Evolutionary conservation across 2,329 filamentous ascomycete genomes (phyloP).

Genomic region (Sporothrix globosa): DNA sequence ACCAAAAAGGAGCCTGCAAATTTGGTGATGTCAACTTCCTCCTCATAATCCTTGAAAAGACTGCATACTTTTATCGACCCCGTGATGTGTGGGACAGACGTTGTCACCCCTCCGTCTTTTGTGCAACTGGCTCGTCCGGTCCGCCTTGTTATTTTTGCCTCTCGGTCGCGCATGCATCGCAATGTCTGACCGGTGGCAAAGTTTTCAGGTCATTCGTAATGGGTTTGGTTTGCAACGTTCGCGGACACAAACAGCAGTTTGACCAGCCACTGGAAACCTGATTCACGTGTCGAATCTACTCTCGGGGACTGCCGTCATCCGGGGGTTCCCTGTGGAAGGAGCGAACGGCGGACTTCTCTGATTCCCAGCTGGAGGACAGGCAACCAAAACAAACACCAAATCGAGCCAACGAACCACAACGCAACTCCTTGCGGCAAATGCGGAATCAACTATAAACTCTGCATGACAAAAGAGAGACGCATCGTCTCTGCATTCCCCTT

Average conservation of each 20-base stretch:
- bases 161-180: conserved; percentile 3
- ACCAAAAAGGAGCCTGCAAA: not conserved
- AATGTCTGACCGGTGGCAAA: conserved; percentile 12
- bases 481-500: not conserved
- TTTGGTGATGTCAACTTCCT: not conserved
- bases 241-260: too few relatives aligned
- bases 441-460: conserved; percentile 14
- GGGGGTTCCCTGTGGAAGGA: not conserved
- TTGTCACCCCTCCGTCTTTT: not conserved
- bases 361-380: not conserved
- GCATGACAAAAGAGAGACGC: conserved; percentile 12
- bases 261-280: not conserved
- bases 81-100: not conserved
- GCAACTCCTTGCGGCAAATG: not conserved
- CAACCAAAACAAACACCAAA: not conserved
- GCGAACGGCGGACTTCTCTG: not conserved
- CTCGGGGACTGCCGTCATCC: conserved; percentile 18
- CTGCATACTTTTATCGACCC: not conserved
- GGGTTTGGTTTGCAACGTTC: not conserved
- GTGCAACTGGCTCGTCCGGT: not conserved
- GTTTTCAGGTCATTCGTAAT: not conserved
- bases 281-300: not conserved
- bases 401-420: not conserved
- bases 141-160: not conserved
- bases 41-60: not conserved